phyloP scores from a whole-genome alignment of 1,284 basidiomycete genomes.

The Athelia sp. region DNA sequence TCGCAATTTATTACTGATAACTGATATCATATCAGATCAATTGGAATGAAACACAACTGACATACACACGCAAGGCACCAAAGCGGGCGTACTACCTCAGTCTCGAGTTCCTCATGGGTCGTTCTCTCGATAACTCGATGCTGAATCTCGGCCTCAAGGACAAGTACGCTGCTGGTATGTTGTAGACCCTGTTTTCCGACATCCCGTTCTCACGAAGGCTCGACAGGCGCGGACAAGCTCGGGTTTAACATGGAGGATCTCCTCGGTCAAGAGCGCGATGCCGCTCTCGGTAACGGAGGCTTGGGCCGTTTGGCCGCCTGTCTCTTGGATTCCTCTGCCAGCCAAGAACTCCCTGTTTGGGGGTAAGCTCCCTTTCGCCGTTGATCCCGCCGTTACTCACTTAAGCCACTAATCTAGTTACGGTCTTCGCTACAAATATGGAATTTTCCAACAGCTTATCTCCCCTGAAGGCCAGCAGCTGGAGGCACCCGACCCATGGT shows the following conservation, averaged over 20 bases:
- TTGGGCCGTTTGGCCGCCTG: slow-evolving; percentile 91
- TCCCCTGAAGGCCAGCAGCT: slow-evolving; percentile 81
- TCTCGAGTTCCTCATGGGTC: slow-evolving; percentile 88
- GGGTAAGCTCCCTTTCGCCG: not conserved
- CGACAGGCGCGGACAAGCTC: slow-evolving; percentile 48
- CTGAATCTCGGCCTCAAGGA: slow-evolving; percentile 84
- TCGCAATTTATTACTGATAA: slow-evolving; percentile 4
- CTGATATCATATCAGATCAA: slow-evolving; percentile 44
- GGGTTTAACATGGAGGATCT: slow-evolving; percentile 87
- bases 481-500: slow-evolving; percentile 92
- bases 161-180: slow-evolving; percentile 55
- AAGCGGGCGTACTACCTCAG: slow-evolving; percentile 88
- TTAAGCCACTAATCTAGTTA: slow-evolving; percentile 43
- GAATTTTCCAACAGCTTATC: slow-evolving; percentile 93
- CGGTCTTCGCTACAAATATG: slow-evolving; percentile 84
- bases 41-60: slow-evolving; percentile 75
- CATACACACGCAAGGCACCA: slow-evolving; percentile 65
- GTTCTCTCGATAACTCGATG: slow-evolving; percentile 85
- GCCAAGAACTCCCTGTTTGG: slow-evolving; percentile 59
- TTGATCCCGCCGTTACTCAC: not conserved
- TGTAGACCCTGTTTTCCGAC: no score
- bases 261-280: slow-evolving; percentile 83
- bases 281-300: slow-evolving; percentile 85
- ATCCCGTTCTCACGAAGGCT: no score
- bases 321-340: slow-evolving; percentile 83